A percentile compares a stretch with the other conserved stretches of the same genome.
These are phyloP conservation scores for Xylogone sp. DNA, from an alignment of 2,329 filamentous ascomycete species.

Conservation along the genomic window DNA sequence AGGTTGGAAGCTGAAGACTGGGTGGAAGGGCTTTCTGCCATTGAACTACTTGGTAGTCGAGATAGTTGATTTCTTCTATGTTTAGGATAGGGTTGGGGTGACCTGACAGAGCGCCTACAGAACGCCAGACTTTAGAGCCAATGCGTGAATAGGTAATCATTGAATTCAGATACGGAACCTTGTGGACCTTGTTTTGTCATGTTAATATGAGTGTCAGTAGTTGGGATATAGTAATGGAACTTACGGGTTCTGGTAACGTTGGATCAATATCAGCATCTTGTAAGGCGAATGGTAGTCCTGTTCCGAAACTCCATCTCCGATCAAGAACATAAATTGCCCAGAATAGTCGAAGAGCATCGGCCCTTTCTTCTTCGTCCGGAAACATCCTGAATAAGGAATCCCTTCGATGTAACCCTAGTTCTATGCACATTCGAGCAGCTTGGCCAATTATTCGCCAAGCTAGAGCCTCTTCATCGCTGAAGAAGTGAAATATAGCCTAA, in stretches of 20 bases:
- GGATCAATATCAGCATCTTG: slow-evolving; percentile 85
- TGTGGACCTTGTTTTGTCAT: slow-evolving; percentile 12
- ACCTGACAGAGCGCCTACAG: slow-evolving; percentile 67
- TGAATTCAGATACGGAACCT: slow-evolving; percentile 65
- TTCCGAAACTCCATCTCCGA: slow-evolving; percentile 84
- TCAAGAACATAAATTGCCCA: slow-evolving; percentile 87
- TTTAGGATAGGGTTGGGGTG: slow-evolving; percentile 54
- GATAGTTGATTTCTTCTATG: slow-evolving; percentile 70
- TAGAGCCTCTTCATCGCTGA: slow-evolving; percentile 79
- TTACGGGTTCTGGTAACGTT: slow-evolving; percentile 73
- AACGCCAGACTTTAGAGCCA: slow-evolving; percentile 81
- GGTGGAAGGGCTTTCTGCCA: slow-evolving; percentile 78
- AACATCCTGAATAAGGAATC: slow-evolving; percentile 68
- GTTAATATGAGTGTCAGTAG: slow-evolving; percentile 8
- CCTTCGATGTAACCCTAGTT: slow-evolving; percentile 77
- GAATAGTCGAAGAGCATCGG: slow-evolving; percentile 68
- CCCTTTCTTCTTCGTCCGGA: slow-evolving; percentile 62
- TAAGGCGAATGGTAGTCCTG: slow-evolving; percentile 79
- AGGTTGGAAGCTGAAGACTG: slow-evolving; percentile 52
- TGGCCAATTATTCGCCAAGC: slow-evolving; percentile 86
- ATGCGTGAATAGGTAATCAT: slow-evolving; percentile 86
- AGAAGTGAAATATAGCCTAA: slow-evolving; percentile 74
- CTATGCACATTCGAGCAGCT: slow-evolving; percentile 73
- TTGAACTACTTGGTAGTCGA: slow-evolving; percentile 79
- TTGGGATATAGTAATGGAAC: slow-evolving; percentile 20